phyloP scores from a whole-genome alignment of 1,284 basidiomycete genomes.

The Cutaneotrichosporon sp. region DNA sequence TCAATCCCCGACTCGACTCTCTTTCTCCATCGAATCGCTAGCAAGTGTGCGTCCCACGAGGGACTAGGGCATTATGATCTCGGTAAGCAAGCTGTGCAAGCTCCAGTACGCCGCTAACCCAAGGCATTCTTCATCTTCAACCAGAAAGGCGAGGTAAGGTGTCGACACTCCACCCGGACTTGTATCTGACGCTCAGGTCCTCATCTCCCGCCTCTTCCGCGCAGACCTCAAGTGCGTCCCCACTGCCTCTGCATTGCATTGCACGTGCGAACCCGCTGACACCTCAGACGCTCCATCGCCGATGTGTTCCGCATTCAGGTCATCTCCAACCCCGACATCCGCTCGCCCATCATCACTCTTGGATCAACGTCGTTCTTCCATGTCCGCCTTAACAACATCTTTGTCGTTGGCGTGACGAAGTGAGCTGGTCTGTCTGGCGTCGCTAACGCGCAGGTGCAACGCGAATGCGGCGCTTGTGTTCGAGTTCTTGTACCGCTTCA shows the following conservation, averaged over 20 bases:
- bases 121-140: slow-evolving; percentile 98
- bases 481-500: slow-evolving; percentile 95
- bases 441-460: slow-evolving; percentile 63
- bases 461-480: slow-evolving; percentile 97
- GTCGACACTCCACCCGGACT: no score
- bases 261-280: no score
- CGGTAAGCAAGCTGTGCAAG: slow-evolving; percentile 25
- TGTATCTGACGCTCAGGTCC: slow-evolving; percentile 59
- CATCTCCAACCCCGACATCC: slow-evolving; percentile 91
- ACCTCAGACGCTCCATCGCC: slow-evolving; percentile 80
- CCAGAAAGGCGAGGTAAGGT: slow-evolving; percentile 90
- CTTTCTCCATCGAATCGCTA: neutral
- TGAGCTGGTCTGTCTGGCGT: slow-evolving; percentile 49
- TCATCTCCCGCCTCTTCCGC: slow-evolving; percentile 87
- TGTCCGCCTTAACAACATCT: slow-evolving; percentile 89
- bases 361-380: slow-evolving; percentile 98
- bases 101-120: neutral
- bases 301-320: slow-evolving; percentile 98
- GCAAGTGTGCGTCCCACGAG: neutral
- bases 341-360: slow-evolving; percentile 94
- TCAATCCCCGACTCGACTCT: neutral
- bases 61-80: slow-evolving; percentile 31
- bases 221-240: slow-evolving; percentile 81
- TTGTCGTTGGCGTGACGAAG: slow-evolving; percentile 93
- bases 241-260: no score